Conservation (phyloP, 2,329 filamentous ascomycete species). For the Neonectria magnoliae region DNA sequence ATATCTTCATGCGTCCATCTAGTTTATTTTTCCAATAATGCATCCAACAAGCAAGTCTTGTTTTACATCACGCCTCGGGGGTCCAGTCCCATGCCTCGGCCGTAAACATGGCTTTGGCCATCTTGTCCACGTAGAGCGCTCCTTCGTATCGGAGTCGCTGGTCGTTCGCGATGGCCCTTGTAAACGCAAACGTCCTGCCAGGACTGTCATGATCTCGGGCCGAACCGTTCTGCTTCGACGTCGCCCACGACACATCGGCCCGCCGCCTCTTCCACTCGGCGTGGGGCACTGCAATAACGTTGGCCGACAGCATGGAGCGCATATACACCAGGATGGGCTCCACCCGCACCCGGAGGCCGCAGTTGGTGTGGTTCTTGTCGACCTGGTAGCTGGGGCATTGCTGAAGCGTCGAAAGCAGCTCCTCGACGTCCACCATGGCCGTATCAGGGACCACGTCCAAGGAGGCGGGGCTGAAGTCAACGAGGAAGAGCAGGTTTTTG, state of each 20-base stretch:
- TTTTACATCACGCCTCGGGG: slow-evolving; percentile 52
- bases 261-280: slow-evolving; percentile 58
- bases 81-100: slow-evolving; percentile 70
- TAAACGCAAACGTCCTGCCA: slow-evolving; percentile 57
- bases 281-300: slow-evolving; percentile 55
- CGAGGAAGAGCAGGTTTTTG: slow-evolving; percentile 68
- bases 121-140: slow-evolving; percentile 59
- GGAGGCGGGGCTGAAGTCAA: slow-evolving; percentile 63
- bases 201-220: slow-evolving; percentile 27
- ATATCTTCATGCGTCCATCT: slow-evolving; percentile 32
- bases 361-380: slow-evolving; percentile 77
- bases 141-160: slow-evolving; percentile 61
- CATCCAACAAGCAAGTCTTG: slow-evolving; percentile 26
- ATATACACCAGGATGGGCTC: slow-evolving; percentile 74
- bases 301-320: slow-evolving; percentile 63
- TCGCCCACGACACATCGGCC: slow-evolving; percentile 53
- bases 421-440: slow-evolving; percentile 69
- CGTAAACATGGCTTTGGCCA: slow-evolving; percentile 65
- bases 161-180: slow-evolving; percentile 60
- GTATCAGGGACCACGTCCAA: slow-evolving; percentile 56
- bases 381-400: slow-evolving; percentile 79
- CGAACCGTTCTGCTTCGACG: slow-evolving; percentile 28
- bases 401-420: slow-evolving; percentile 68
- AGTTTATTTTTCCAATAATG: slow-evolving; percentile 27
- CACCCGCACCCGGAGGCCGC: slow-evolving; percentile 73